These are phyloP conservation scores for Aureobasidium sp. DNA, from an alignment of 2,329 filamentous ascomycete genomes.

Conservation along the genomic window DNA sequence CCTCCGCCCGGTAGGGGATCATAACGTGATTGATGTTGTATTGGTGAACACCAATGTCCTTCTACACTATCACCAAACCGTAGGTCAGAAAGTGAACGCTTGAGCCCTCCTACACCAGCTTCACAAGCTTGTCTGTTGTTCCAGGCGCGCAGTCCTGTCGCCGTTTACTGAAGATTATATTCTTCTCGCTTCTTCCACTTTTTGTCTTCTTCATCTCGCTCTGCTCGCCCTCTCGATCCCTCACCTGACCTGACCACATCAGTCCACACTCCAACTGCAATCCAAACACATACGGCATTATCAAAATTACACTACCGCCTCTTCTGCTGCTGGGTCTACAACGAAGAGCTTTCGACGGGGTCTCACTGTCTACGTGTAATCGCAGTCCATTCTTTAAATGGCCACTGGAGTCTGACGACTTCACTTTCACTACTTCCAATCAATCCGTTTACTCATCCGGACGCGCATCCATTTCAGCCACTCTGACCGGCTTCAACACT, in stretches of 20 bases:
- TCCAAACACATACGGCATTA: not conserved
- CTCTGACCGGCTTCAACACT: not conserved
- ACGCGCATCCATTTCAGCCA: too few relatives aligned
- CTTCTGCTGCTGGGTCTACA: not conserved
- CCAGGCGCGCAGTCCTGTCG: not conserved
- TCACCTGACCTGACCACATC: not conserved
- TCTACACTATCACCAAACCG: too few relatives aligned
- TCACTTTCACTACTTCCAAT: too few relatives aligned
- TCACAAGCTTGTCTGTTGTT: not conserved
- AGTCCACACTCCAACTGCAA: not conserved
- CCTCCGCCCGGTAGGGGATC: not conserved
- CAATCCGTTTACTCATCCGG: too few relatives aligned
- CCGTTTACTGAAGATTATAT: not conserved
- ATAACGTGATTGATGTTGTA: not conserved
- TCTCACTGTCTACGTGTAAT: too few relatives aligned
- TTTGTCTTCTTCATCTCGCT: not conserved
- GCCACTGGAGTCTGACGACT: too few relatives aligned
- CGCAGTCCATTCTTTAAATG: too few relatives aligned
- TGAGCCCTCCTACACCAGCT: not conserved
- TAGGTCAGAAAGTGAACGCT: too few relatives aligned
- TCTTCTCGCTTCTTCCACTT: not conserved
- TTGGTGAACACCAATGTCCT: not conserved
- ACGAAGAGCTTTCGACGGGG: too few relatives aligned
- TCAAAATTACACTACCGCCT: not conserved
- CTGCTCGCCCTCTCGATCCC: not conserved